These are phyloP conservation scores for Plasmodium ovale DNA, from an alignment of 169 alveolate genomes.

Conservation along the genomic window DNA sequence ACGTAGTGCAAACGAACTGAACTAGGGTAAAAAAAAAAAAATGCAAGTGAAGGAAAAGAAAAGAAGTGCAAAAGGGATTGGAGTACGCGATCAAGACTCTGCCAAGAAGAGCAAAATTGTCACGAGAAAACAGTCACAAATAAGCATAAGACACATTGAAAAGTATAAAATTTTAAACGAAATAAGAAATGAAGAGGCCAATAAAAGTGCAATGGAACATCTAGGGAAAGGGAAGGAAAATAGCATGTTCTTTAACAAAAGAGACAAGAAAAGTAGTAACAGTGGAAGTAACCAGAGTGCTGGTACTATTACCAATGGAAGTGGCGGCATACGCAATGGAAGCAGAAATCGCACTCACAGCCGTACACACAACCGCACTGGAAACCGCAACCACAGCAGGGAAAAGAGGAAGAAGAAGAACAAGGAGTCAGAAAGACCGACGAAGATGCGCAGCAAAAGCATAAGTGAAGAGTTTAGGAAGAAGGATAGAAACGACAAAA, in stretches of 20 bases:
- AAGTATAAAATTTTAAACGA: slow-evolving; percentile 4
- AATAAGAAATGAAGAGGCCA: slow-evolving; percentile 4
- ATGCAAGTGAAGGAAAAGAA: slow-evolving; percentile 8
- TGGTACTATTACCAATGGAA: not conserved
- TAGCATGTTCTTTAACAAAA: too few relatives aligned
- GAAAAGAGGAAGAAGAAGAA: not conserved
- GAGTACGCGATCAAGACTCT: not conserved
- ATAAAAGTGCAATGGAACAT: too few relatives aligned
- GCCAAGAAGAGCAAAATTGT: not conserved
- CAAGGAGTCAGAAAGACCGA: not conserved
- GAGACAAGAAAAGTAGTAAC: too few relatives aligned
- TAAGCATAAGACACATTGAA: slow-evolving; percentile 26
- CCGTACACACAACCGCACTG: not conserved
- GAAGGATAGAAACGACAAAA: not conserved
- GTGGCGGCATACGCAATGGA: too few relatives aligned
- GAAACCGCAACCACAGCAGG: not conserved
- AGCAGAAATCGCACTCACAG: too few relatives aligned
- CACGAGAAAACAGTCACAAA: slow-evolving; percentile 10
- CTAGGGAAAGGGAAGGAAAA: too few relatives aligned
- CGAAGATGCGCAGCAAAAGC: too few relatives aligned
- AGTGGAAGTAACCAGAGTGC: not conserved
- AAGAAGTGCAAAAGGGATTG: not conserved
- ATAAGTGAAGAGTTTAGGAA: too few relatives aligned
- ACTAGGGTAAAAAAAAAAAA: not conserved
- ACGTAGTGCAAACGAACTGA: not conserved